Evolutionary conservation across 495 filamentous ascomycete genomes (phyloP).

Genomic region (Rusavskia elegans): DNA sequence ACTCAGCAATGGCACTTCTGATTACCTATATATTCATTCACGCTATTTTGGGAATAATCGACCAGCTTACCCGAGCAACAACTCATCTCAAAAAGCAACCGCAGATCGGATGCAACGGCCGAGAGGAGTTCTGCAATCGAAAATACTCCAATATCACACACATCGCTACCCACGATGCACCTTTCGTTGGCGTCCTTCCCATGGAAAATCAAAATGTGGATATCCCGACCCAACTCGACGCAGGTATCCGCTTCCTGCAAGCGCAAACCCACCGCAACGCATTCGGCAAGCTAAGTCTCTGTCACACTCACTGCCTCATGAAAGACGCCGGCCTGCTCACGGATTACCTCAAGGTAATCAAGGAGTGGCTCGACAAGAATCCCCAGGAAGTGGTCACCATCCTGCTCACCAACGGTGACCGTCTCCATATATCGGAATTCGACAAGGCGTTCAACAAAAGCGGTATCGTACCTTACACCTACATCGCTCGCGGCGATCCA

Average conservation of each 20-base stretch:
- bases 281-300: conserved; percentile 37
- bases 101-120: conserved; percentile 43
- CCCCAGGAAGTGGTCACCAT: conserved; percentile 56
- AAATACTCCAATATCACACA: conserved; percentile 51
- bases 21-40: neutral
- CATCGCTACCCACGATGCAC: conserved; percentile 52
- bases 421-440: conserved; percentile 30
- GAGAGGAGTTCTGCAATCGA: conserved; percentile 40
- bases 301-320: conserved; percentile 48
- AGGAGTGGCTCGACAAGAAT: conserved; percentile 47
- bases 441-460: conserved; percentile 35
- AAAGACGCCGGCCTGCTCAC: conserved; percentile 48
- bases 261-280: conserved; percentile 45
- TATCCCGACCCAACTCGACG: conserved; percentile 44
- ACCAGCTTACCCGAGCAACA: neutral
- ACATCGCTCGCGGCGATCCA: conserved; percentile 22
- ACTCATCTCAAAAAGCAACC: neutral
- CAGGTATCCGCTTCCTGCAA: conserved; percentile 55
- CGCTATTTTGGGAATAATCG: neutral
- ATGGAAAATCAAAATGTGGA: conserved; percentile 53
- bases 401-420: conserved; percentile 55
- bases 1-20: neutral
- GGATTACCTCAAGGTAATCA: conserved; percentile 40
- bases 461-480: conserved; percentile 44
- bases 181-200: conserved; percentile 45